These are phyloP conservation scores for Didymella sp. DNA, from an alignment of 2,329 filamentous ascomycete genomes.

Conservation along the genomic window DNA sequence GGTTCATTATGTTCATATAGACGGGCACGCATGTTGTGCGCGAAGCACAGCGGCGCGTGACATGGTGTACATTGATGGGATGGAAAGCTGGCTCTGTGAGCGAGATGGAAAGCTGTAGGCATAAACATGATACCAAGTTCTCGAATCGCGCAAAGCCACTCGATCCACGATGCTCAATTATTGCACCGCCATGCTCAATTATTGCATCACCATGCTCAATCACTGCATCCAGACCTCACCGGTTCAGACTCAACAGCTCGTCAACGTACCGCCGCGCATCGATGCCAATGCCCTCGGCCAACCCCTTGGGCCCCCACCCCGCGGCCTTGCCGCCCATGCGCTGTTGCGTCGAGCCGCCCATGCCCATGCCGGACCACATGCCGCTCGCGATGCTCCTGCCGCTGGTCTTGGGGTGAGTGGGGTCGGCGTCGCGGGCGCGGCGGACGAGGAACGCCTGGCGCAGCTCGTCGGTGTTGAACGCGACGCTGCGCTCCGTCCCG, in stretches of 20 bases:
- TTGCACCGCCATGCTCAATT: too few species aligned
- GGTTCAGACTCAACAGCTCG: constrained; percentile 69
- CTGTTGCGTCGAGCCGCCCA: constrained; percentile 27
- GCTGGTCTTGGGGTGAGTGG: constrained; percentile 25
- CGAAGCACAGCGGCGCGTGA: not conserved
- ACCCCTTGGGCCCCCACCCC: constrained; percentile 64
- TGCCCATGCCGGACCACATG: constrained; percentile 41
- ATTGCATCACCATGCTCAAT: too few species aligned
- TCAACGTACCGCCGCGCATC: constrained; percentile 80
- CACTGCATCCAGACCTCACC: constrained; percentile 24
- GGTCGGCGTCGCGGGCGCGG: constrained; percentile 46
- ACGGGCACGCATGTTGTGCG: not conserved
- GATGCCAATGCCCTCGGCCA: constrained; percentile 77
- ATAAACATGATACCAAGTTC: not conserved
- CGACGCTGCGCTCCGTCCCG: not conserved
- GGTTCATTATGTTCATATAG: constrained; percentile 2
- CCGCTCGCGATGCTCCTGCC: constrained; percentile 41
- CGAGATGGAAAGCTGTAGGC: not conserved
- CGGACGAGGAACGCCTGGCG: constrained; percentile 54
- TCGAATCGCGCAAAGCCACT: not conserved
- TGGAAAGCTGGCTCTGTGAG: not conserved
- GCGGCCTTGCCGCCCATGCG: constrained; percentile 50
- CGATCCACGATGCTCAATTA: too few species aligned
- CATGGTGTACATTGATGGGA: constrained; percentile 5
- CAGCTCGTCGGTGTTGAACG: constrained; percentile 41